Evolutionary conservation across 202 grass and related monocot genomes (phyloP).

Genomic region (Hordeum pubiflorum): DNA sequence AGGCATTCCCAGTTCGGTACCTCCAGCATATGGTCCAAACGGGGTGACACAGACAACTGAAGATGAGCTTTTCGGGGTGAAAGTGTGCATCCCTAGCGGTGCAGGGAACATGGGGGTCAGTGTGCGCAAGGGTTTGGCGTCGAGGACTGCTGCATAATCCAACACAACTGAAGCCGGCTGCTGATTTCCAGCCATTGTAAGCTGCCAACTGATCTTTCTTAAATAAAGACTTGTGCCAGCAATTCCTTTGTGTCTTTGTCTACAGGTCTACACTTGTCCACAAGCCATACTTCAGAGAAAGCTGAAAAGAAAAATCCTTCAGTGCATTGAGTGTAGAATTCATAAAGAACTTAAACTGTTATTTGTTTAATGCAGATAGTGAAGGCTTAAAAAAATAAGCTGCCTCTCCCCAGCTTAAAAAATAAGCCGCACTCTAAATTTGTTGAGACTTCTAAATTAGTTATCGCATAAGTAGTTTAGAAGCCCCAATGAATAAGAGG

Average conservation of each 20-base stretch:
- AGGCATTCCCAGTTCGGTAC: conserved; percentile 26
- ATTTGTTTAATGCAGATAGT: neutral
- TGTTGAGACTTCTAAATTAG: too few relatives aligned
- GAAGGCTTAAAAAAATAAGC: neutral
- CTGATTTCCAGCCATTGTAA: conserved; percentile 3
- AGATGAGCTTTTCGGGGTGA: conserved; percentile 50
- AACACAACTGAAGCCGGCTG: neutral
- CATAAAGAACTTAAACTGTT: conserved; percentile 14
- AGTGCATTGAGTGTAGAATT: neutral
- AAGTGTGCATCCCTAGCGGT: conserved; percentile 62
- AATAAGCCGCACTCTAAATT: too few relatives aligned
- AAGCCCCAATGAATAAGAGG: too few relatives aligned
- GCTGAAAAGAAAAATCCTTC: conserved; percentile 6
- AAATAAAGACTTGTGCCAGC: neutral
- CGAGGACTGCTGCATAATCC: conserved; percentile 30
- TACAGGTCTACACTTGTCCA: neutral
- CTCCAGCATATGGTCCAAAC: conserved; percentile 48
- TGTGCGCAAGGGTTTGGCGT: conserved; percentile 76
- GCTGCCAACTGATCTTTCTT: neutral
- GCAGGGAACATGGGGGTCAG: conserved; percentile 92
- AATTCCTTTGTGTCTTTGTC: neutral
- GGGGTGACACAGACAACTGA: conserved; percentile 72
- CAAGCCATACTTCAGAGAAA: conserved; percentile 9
- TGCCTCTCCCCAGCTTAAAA: too few relatives aligned
- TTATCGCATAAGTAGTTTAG: too few relatives aligned